Evolutionary conservation across 1,139 yeast species (phyloP).

Genomic region (Kodamaea ohmeri): DNA sequence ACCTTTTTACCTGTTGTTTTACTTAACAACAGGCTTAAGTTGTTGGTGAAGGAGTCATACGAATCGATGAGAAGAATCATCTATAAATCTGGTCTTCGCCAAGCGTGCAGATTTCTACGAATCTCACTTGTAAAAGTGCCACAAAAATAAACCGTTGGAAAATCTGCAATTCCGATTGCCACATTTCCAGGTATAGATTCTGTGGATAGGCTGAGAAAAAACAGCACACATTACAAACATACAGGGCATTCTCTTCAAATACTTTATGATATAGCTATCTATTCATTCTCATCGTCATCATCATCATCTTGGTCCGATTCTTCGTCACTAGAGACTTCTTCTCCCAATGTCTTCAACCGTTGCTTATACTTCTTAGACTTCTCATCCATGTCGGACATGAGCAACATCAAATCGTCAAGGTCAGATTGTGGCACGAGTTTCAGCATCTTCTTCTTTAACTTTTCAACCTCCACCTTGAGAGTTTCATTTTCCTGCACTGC

Average conservation of each 20-base stretch:
- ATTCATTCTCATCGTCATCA: slow-evolving; percentile 15
- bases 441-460: slow-evolving; percentile 14
- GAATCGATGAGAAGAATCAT: slow-evolving; percentile 82
- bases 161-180: too few species aligned
- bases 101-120: background rate
- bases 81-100: background rate
- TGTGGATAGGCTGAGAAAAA: too few species aligned
- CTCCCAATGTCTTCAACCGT: slow-evolving; percentile 48
- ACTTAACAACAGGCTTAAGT: slow-evolving; percentile 65
- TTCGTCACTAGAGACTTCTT: slow-evolving; percentile 47
- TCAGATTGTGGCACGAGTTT: slow-evolving; percentile 55
- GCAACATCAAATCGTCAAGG: slow-evolving; percentile 70
- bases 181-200: too few species aligned
- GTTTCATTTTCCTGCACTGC: slow-evolving; percentile 1
- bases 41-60: slow-evolving; percentile 91
- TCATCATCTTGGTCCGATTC: slow-evolving; percentile 37
- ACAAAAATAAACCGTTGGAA: too few species aligned
- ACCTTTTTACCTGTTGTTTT: slow-evolving; percentile 54
- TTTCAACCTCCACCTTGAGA: slow-evolving; percentile 6
- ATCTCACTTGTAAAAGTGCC: background rate
- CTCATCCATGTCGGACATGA: slow-evolving; percentile 75
- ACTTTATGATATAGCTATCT: background rate
- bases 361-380: slow-evolving; percentile 58
- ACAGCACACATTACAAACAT: background rate
- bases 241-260: background rate